A percentile compares a stretch with the other conserved stretches of the same genome.
Conservation (phyloP, 2,329 filamentous ascomycete genomes). For the Plenodomus biglobosus region DNA sequence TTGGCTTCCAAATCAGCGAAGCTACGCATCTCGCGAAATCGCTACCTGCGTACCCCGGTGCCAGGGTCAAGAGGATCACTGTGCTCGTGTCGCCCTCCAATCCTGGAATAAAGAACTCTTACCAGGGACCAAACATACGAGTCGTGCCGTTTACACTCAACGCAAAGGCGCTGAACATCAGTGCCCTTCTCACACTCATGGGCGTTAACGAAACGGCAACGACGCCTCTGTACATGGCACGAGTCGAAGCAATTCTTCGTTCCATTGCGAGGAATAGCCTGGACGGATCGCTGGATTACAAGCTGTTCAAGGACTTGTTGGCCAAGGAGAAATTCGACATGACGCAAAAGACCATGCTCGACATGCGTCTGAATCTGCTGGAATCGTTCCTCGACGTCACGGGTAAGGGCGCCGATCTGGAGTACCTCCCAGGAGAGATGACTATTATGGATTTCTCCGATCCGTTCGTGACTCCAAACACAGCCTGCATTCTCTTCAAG, state of each 20-base stretch:
- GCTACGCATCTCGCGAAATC: constrained; percentile 56
- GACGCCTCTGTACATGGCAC: constrained; percentile 58
- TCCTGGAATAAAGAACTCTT: constrained; percentile 19
- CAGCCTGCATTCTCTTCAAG: constrained; percentile 71
- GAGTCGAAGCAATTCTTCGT: constrained; percentile 51
- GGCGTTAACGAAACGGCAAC: constrained; percentile 15
- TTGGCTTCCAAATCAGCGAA: constrained; percentile 57
- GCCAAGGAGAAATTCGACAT: constrained; percentile 17
- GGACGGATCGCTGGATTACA: constrained; percentile 53
- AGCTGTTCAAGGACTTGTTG: constrained; percentile 18
- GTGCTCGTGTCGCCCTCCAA: constrained; percentile 32
- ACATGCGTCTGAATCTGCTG: constrained; percentile 62
- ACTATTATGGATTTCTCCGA: constrained; percentile 74
- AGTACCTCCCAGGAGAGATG: constrained; percentile 51
- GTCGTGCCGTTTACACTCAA: constrained; percentile 53
- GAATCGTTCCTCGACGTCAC: constrained; percentile 62
- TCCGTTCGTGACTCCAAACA: constrained; percentile 66
- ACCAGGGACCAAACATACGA: constrained; percentile 44
- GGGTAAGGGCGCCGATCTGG: constrained; percentile 10
- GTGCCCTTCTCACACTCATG: constrained; percentile 48
- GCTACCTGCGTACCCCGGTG: constrained; percentile 8
- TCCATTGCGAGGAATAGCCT: constrained; percentile 57
- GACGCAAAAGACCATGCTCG: constrained; percentile 57
- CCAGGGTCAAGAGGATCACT: constrained; percentile 20
- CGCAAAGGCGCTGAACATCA: constrained; percentile 53